Conservation (phyloP, 352 stramenopile species). For the Phytopythium helicoides region DNA sequence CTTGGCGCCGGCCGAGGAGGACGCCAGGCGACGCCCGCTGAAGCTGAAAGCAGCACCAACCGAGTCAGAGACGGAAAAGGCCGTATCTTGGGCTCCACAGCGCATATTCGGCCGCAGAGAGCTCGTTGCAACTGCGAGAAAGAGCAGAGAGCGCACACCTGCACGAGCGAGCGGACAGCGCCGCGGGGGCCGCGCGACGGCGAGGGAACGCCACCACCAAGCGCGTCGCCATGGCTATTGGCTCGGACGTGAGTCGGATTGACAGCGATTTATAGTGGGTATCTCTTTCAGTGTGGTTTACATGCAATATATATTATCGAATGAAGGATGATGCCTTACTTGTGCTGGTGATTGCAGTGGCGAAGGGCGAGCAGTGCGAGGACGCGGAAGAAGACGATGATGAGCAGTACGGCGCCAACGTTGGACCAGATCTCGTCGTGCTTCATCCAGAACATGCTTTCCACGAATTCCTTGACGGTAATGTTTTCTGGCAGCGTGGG, state of each 20-base stretch:
- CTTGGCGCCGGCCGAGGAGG: background rate
- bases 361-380: slow-evolving; percentile 1
- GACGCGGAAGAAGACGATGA: slow-evolving; percentile 3
- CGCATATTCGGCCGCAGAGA: no score
- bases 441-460: slow-evolving; percentile 3
- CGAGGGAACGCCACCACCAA: slow-evolving; percentile 2
- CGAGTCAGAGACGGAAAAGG: no score
- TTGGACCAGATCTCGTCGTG: slow-evolving; percentile 5
- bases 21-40: slow-evolving; percentile 12
- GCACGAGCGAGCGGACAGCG: background rate
- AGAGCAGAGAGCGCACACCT: no score
- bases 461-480: slow-evolving; percentile 7
- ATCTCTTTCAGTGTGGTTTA: no score
- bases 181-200: slow-evolving; percentile 1
- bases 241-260: no score
- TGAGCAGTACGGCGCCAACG: background rate
- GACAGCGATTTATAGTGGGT: no score
- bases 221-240: slow-evolving; percentile 2
- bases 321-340: no score
- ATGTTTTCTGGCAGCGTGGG: slow-evolving; percentile 8
- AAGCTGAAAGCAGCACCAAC: background rate
- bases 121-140: no score
- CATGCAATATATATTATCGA: no score
- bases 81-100: no score
- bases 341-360: slow-evolving; percentile 4